These are phyloP conservation scores for Picea mariana DNA, from an alignment of 83 land plant species.

Conservation along the genomic window DNA sequence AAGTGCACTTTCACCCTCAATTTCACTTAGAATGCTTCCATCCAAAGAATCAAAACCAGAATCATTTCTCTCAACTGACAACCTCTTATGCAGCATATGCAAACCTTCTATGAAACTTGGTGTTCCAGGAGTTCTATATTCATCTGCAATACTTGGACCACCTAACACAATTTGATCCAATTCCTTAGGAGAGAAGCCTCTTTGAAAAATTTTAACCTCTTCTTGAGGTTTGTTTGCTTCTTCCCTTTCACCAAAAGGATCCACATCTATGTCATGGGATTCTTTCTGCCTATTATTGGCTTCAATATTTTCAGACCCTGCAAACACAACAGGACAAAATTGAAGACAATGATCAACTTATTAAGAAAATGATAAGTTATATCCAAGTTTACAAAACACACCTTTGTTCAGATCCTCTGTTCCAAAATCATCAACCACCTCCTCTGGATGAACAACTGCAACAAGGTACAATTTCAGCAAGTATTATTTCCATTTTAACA, in stretches of 20 bases:
- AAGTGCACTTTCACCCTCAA: conserved; percentile 60
- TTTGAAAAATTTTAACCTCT: conserved; percentile 4
- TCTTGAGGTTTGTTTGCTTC: not conserved
- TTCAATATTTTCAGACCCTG: conserved; percentile 11
- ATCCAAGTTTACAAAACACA: conserved; percentile 1
- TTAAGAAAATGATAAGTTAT: not conserved
- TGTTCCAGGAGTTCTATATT: conserved; percentile 31
- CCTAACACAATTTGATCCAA: conserved; percentile 15
- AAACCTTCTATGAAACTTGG: conserved; percentile 23
- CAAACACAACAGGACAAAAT: conserved; percentile 1
- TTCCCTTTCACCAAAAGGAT: not conserved
- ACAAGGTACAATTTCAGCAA: not conserved
- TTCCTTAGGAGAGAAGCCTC: conserved; percentile 6
- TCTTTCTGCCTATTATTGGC: not conserved
- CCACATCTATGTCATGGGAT: not conserved
- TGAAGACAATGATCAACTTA: not conserved
- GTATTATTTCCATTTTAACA: not conserved
- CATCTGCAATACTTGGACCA: conserved; percentile 22
- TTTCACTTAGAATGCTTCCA: conserved; percentile 60
- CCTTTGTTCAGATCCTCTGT: not conserved
- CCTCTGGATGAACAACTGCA: conserved; percentile 1
- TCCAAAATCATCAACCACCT: not conserved
- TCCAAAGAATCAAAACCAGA: conserved; percentile 56
- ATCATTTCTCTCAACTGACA: conserved; percentile 59
- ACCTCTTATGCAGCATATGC: conserved; percentile 19